A percentile compares a stretch with the other conserved stretches of the same genome.
Conservation (phyloP, 1,284 basidiomycete species). For the Sanguinoderma infundibulare region DNA sequence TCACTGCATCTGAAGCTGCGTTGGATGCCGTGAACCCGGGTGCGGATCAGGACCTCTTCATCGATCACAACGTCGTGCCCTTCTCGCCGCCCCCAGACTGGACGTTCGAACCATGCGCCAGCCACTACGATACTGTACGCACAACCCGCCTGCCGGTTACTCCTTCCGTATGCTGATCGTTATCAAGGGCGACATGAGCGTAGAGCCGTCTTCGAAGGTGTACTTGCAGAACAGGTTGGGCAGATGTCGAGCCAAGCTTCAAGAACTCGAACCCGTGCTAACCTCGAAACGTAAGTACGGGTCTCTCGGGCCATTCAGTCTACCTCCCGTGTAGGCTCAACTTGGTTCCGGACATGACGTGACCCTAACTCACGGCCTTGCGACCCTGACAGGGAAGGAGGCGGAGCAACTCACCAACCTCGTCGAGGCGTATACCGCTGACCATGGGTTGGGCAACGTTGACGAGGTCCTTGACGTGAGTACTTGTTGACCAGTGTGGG, state of each 20-base stretch:
- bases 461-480: slow-evolving; percentile 65
- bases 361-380: slow-evolving; percentile 3
- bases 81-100: slow-evolving; percentile 69
- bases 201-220: slow-evolving; percentile 71
- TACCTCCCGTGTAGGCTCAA: neutral
- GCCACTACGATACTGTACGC: slow-evolving; percentile 74
- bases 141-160: neutral
- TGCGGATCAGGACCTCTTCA: slow-evolving; percentile 72
- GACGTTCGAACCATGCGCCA: slow-evolving; percentile 76
- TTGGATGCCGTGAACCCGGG: slow-evolving; percentile 55
- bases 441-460: slow-evolving; percentile 59
- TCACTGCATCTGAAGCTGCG: slow-evolving; percentile 48
- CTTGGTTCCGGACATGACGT: neutral
- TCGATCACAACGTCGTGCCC: slow-evolving; percentile 69
- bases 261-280: slow-evolving; percentile 61
- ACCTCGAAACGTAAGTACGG: slow-evolving; percentile 60
- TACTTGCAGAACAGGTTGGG: slow-evolving; percentile 80
- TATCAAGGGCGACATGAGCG: slow-evolving; percentile 59
- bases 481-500: slow-evolving; percentile 16
- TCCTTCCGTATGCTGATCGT: neutral
- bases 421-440: slow-evolving; percentile 53
- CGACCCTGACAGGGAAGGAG: slow-evolving; percentile 53
- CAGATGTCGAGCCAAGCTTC: slow-evolving; percentile 58
- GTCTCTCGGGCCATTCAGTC: neutral
- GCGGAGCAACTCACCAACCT: slow-evolving; percentile 55